Base-by-base conservation (phyloP, 1,284 basidiomycete species). In the Ustilago cynodontis region DNA sequence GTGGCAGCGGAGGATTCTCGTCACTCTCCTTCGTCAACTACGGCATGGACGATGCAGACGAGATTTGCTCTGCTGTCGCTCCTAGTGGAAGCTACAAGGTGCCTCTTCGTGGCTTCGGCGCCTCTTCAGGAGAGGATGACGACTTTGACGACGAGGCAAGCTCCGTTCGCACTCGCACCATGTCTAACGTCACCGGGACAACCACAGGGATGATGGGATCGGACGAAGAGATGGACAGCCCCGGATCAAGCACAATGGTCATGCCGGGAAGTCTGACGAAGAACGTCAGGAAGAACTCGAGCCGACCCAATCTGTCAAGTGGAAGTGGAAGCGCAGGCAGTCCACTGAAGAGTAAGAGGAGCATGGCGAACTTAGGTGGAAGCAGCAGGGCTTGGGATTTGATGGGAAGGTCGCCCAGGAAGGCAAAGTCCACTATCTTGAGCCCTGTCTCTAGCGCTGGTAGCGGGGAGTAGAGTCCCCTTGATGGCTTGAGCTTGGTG, bases 11-110 rank as follows among this genome's bases (percentile, higher is more conserved):
- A 31, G 57, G 50, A 24, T 63, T 72, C 37, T 53, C 64, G n/a
- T 49, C 65, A 45, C 72, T 84, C 26, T 69, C 71, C 31, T 85
- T 85, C 60, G 81, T 85, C 71, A 84, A 85, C 71, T 85, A 84
- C 54, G 83, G 83, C 14, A 78, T 85, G 59, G 69, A 84, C 22
- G 82, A 85, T 61, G 83, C 83, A 11, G 80, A 84, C 37, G 83
- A 84, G 65, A 76, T 85, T 26, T 85, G 83, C 33, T 79, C 82
- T 4, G 83, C 82, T 1, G 83, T 85, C 0, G 82, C 83, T 11
- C 83, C 83, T 1, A 78, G 73, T 52, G 83, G 83, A 26, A 73
- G 68, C 41, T 83, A 83, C 74, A 85, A 85, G 58, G 75, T 82
- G 20, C 81, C 82, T 3, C 60, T 84, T 9, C 77, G 77, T 18